Base-by-base conservation (phyloP, 2,329 filamentous ascomycete species). In the Chalaropsis thielavioides region DNA sequence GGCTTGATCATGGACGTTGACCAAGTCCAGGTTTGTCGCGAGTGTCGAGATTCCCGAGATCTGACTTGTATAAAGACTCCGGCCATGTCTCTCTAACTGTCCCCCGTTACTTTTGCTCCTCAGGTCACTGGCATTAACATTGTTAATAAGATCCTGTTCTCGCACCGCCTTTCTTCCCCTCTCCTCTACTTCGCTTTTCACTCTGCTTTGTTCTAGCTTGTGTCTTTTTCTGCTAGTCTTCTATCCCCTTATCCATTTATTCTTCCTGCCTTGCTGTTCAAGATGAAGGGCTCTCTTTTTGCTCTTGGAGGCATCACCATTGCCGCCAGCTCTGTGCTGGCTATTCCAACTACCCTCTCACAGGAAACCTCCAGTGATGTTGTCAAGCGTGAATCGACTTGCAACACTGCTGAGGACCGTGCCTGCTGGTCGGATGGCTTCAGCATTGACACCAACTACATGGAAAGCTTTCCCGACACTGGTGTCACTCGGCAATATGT, bases 381-480 rank as follows among this genome's bases (percentile, higher is more conserved):
- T 67, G 72, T 17, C 43, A 54, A 58, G 63, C 65, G 66, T 61
- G 65, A 58, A 61, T 49, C 41, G 8, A 68, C 68, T 15, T 71
- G 70, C 67, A 70, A 70, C 59, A 68, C 70, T 13, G 66, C 70
- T 13, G 49, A 54, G 22, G 70, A 70, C 66, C 68, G 70, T 54
- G 63, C 64, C 8, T 71, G 70, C 60, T 71, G 70, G 70, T 65
- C 63, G 2, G 60, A 68, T n/a, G 69, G 69, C 66, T 76, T 74
- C 49, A 64, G 67, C 56, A 74, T 76, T 54, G 68, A 68, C 24
- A 69, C 68, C 1, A 66, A 69, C 6, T 68, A 72, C 19, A 70
- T 72, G 13, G 71, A 72, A 24, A 71, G 70, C 56, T 73, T 74
- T 44, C 74, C 73, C 0, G 72, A 71, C 54, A 75, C 69, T 5